A percentile compares a stretch with the other conserved stretches of the same genome.
Evolutionary conservation across 495 filamentous ascomycete genomes (phyloP).

Genomic region (Penicillium egyptiacum): DNA sequence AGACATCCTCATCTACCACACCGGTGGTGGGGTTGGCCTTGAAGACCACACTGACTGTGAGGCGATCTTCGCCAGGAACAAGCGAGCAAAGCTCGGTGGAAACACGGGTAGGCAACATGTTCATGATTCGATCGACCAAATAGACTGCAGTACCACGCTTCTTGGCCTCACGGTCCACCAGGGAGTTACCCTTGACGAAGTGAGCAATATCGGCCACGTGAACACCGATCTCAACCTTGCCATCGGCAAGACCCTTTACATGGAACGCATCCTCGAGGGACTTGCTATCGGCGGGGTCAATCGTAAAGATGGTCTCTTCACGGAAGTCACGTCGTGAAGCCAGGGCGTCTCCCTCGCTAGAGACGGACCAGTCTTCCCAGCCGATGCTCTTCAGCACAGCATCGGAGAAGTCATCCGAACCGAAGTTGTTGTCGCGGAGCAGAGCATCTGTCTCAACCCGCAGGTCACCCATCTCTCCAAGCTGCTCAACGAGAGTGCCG

Average conservation of each 20-base stretch:
- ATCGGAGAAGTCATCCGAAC: constrained; percentile 95
- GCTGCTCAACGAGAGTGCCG: constrained; percentile 93
- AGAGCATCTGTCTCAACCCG: constrained; percentile 97
- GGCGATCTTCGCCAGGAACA: constrained; percentile 79
- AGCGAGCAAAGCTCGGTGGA: constrained; percentile 85
- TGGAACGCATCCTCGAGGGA: constrained; percentile 91
- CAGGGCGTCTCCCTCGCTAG: constrained; percentile 77
- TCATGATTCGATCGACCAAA: constrained; percentile 85
- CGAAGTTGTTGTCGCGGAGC: constrained; percentile 97
- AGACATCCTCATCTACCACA: constrained; percentile 72
- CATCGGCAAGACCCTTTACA: constrained; percentile 76
- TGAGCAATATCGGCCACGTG: constrained; percentile 96
- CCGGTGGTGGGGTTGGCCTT: constrained; percentile 77
- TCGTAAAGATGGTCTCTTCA: constrained; percentile 83
- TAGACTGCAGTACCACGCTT: constrained; percentile 97
- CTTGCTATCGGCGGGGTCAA: constrained; percentile 79
- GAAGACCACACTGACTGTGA: constrained; percentile 91
- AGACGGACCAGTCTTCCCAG: constrained; percentile 85
- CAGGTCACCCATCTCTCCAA: constrained; percentile 95
- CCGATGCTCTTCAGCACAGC: constrained; percentile 91
- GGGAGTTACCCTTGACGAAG: constrained; percentile 93
- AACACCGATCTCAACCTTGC: constrained; percentile 88
- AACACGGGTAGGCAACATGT: constrained; percentile 83
- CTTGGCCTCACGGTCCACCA: constrained; percentile 96
- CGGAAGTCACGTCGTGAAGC: constrained; percentile 87